phyloP scores from a whole-genome alignment of 768 basidiomycete genomes.

The Russula compacta region DNA sequence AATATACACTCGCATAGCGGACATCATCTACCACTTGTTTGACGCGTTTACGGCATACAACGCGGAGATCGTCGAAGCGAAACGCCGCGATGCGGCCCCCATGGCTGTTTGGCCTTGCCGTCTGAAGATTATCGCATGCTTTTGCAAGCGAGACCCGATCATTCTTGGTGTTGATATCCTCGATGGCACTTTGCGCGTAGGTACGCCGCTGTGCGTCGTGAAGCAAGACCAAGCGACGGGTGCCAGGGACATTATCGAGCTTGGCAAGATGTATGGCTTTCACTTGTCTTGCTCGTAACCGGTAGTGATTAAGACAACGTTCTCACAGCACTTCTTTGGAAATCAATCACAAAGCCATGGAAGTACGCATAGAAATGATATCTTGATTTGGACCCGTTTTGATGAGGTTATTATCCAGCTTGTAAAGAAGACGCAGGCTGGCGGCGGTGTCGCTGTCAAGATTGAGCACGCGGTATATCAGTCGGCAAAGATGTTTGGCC shows the following conservation, averaged over 20 bases:
- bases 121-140: slow-evolving; percentile 86
- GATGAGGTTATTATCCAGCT: slow-evolving; percentile 37
- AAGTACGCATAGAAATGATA: slow-evolving; percentile 39
- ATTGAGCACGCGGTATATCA: slow-evolving; percentile 97
- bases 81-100: slow-evolving; percentile 82
- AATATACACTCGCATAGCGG: slow-evolving; percentile 44
- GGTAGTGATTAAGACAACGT: slow-evolving; percentile 1
- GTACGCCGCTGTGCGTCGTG: slow-evolving; percentile 93
- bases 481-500: slow-evolving; percentile 89
- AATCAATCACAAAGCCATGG: slow-evolving; percentile 88
- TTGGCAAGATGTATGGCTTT: slow-evolving; percentile 82
- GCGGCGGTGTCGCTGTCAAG: slow-evolving; percentile 95
- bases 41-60: slow-evolving; percentile 96
- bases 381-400: background rate
- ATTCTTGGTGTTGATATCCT: slow-evolving; percentile 95
- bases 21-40: slow-evolving; percentile 98
- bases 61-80: slow-evolving; percentile 84
- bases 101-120: slow-evolving; percentile 96
- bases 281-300: background rate
- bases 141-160: slow-evolving; percentile 95
- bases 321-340: slow-evolving; percentile 78
- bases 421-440: slow-evolving; percentile 90
- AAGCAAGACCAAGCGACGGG: slow-evolving; percentile 81
- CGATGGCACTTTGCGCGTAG: slow-evolving; percentile 83
- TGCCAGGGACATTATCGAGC: slow-evolving; percentile 83